Percentiles rank a stretch among this genome's conserved stretches.
Evolutionary conservation across 2,329 filamentous ascomycete species (phyloP).

Genomic region (Lasiodiplodia gonubiensis): DNA sequence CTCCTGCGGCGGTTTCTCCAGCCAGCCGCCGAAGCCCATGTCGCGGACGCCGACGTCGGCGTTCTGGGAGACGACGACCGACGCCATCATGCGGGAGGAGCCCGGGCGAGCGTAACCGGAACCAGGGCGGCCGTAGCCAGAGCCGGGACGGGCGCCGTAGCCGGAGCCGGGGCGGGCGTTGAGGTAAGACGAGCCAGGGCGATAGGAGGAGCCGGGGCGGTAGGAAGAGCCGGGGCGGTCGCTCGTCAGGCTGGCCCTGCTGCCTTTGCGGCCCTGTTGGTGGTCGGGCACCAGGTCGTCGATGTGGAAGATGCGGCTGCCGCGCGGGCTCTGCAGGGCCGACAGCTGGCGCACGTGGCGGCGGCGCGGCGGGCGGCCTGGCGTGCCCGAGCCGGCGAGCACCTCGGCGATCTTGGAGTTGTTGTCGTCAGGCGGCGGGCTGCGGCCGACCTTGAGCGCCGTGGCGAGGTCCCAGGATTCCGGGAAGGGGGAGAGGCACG

Average conservation of each 20-base stretch:
- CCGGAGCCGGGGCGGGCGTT: too few species aligned
- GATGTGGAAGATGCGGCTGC: constrained; percentile 16
- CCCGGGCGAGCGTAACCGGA: too few species aligned
- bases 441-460: constrained; percentile 5
- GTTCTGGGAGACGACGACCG: not conserved
- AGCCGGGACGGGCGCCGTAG: too few species aligned
- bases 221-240: not conserved
- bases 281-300: constrained; percentile 2
- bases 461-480: constrained; percentile 8
- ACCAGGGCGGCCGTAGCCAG: too few species aligned
- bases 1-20: not conserved
- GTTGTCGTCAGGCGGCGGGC: not conserved
- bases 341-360: constrained; percentile 12
- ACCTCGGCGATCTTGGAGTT: not conserved
- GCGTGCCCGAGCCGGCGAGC: not conserved
- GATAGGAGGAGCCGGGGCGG: too few species aligned
- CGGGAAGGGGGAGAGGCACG: constrained; percentile 7
- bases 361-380: not conserved
- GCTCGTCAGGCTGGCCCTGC: not conserved
- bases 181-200: too few species aligned
- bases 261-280: not conserved
- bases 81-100: not conserved
- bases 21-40: not conserved
- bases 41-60: not conserved
- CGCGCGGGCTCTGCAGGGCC: constrained; percentile 3